A percentile compares a stretch with the other conserved stretches of the same genome.
These are phyloP conservation scores for Ogataea naganishii DNA, from an alignment of 805 yeast genomes.

Conservation along the genomic window DNA sequence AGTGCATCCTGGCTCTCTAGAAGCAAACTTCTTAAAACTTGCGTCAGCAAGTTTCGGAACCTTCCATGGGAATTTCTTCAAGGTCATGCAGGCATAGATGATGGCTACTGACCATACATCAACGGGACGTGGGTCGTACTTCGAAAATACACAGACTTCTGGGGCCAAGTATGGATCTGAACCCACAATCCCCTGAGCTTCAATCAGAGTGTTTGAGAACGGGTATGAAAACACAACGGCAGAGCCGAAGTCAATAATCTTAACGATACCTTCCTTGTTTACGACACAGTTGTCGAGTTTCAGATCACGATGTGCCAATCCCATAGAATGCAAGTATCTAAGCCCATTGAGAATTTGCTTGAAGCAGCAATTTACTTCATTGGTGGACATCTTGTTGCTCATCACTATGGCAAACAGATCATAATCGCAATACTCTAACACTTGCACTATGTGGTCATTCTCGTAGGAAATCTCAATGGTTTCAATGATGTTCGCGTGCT, in stretches of 20 bases:
- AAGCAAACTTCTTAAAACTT: conserved; percentile 75
- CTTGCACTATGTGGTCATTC: conserved; percentile 77
- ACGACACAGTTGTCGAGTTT: conserved; percentile 91
- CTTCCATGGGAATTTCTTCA: conserved; percentile 92
- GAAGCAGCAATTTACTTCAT: conserved; percentile 82
- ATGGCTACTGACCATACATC: conserved; percentile 93
- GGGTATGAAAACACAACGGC: conserved; percentile 91
- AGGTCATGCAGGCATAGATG: conserved; percentile 84
- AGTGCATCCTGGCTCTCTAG: conserved; percentile 61
- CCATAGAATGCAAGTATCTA: conserved; percentile 72
- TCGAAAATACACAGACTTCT: conserved; percentile 74
- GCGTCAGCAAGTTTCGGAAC: conserved; percentile 77
- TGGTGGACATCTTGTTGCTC: conserved; percentile 78
- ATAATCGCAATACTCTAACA: conserved; percentile 91
- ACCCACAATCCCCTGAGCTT: conserved; percentile 80
- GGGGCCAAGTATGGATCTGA: conserved; percentile 90
- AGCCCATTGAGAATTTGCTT: conserved; percentile 80
- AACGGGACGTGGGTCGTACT: conserved; percentile 87
- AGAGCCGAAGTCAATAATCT: conserved; percentile 88
- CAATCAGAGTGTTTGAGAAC: conserved; percentile 60
- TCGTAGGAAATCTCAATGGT: conserved; percentile 90
- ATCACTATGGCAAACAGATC: conserved; percentile 91
- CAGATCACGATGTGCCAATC: conserved; percentile 85
- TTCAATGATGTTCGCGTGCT: conserved; percentile 84
- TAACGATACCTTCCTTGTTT: conserved; percentile 72